These are phyloP conservation scores for Aspergillus incahuasiensis DNA, from an alignment of 495 filamentous ascomycete species.

Conservation along the genomic window DNA sequence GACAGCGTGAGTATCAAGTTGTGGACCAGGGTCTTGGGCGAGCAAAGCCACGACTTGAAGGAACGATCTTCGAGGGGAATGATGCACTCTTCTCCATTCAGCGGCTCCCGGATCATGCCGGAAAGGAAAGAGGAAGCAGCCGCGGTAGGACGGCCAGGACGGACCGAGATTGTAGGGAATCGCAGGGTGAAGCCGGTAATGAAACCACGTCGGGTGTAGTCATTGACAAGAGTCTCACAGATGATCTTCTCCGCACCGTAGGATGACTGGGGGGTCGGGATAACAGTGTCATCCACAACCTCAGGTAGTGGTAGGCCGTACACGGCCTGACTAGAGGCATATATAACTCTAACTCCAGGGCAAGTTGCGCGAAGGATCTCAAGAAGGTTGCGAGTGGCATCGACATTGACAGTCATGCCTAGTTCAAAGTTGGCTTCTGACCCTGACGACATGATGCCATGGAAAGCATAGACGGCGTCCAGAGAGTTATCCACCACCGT, in stretches of 20 bases:
- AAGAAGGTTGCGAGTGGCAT: conserved; percentile 59
- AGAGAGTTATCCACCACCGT: conserved; percentile 49
- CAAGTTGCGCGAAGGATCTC: conserved; percentile 50
- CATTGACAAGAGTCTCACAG: conserved; percentile 66
- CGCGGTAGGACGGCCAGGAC: conserved; percentile 62
- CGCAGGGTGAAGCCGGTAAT: conserved; percentile 62
- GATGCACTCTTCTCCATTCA: conserved; percentile 55
- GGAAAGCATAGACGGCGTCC: conserved; percentile 66
- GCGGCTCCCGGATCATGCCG: conserved; percentile 62
- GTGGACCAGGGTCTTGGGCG: conserved; percentile 55
- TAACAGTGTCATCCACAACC: conserved; percentile 48
- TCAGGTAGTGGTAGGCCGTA: conserved; percentile 52
- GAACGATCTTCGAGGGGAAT: conserved; percentile 57
- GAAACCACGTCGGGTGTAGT: conserved; percentile 61
- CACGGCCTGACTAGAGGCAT: conserved; percentile 53
- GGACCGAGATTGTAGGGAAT: conserved; percentile 68
- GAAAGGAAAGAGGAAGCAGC: conserved; percentile 67
- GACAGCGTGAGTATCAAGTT: conserved; percentile 60
- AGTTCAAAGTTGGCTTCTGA: conserved; percentile 68
- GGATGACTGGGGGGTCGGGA: conserved; percentile 62
- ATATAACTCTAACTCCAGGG: conserved; percentile 59
- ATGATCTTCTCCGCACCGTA: conserved; percentile 75
- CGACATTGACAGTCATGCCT: conserved; percentile 65
- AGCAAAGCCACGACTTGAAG: conserved; percentile 60
- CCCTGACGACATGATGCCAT: conserved; percentile 77